These are phyloP conservation scores for Zasmidium cellare DNA, from an alignment of 2,329 filamentous ascomycete species.

Conservation along the genomic window DNA sequence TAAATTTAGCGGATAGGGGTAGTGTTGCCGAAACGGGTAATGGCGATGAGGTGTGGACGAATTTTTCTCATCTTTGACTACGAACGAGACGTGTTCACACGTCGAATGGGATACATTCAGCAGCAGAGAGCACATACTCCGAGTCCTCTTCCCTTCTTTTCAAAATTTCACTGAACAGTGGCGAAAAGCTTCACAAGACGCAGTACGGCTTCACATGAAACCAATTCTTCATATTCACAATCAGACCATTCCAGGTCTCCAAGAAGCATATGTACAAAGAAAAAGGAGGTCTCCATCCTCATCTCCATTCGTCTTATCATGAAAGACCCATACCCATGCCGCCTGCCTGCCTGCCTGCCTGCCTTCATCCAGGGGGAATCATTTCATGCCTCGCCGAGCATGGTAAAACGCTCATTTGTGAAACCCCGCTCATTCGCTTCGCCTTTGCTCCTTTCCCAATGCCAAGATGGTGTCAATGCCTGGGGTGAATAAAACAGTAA, in stretches of 20 bases:
- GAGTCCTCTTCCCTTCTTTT: too few species aligned
- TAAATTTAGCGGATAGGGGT: neutral
- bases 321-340: neutral
- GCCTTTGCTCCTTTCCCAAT: neutral
- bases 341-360: neutral
- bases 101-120: too few species aligned
- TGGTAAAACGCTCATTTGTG: conserved; percentile 16
- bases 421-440: neutral
- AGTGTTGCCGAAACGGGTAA: neutral
- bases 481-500: neutral
- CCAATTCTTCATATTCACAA: neutral
- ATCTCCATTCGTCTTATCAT: too few species aligned
- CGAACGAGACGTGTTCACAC: too few species aligned
- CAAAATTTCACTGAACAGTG: too few species aligned
- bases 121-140: too few species aligned
- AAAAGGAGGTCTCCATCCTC: neutral
- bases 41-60: too few species aligned
- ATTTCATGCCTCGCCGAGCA: neutral
- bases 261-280: neutral
- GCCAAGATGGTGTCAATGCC: neutral
- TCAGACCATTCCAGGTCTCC: neutral
- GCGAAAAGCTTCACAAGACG: neutral
- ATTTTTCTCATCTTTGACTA: too few species aligned
- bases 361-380: neutral
- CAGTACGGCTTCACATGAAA: neutral